Percentiles rank a stretch among this genome's conserved stretches.
These are phyloP conservation scores for Dichotomocladium elegans DNA, from an alignment of 371 early-diverging fungal genomes.

Conservation along the genomic window DNA sequence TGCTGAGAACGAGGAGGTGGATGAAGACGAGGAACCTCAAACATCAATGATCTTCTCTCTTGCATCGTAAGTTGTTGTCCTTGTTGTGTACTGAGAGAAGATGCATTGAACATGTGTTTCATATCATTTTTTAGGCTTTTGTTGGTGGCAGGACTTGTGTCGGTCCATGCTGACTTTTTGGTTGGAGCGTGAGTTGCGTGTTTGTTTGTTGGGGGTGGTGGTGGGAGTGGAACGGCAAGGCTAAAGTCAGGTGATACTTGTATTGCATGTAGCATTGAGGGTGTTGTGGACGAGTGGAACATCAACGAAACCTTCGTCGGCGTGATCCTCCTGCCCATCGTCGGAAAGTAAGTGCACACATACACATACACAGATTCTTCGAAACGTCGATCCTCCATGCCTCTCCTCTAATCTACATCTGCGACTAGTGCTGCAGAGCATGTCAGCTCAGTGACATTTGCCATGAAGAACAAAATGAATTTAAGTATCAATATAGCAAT, in stretches of 20 bases:
- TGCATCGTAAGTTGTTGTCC: constrained; percentile 17
- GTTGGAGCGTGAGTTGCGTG: constrained; percentile 49
- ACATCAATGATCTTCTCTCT: constrained; percentile 45
- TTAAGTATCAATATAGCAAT: constrained; percentile 84
- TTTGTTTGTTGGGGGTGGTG: too few species aligned
- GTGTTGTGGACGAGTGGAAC: constrained; percentile 59
- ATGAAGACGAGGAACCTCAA: constrained; percentile 44
- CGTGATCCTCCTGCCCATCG: constrained; percentile 83
- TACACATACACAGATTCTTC: not conserved
- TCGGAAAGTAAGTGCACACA: constrained; percentile 59
- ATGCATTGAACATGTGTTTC: not conserved
- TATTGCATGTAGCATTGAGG: constrained; percentile 67
- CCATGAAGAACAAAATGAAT: constrained; percentile 91
- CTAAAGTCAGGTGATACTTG: not conserved
- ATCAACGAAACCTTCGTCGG: constrained; percentile 83
- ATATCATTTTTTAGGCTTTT: constrained; percentile 31
- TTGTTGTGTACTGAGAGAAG: not conserved
- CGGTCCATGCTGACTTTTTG: constrained; percentile 78
- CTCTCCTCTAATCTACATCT: too few species aligned
- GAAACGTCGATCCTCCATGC: constrained; percentile 18
- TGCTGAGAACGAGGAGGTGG: constrained; percentile 40
- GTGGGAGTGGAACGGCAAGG: too few species aligned
- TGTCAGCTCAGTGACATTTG: constrained; percentile 79
- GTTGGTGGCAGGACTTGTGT: constrained; percentile 57
- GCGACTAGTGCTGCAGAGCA: constrained; percentile 58